A percentile compares a stretch with the other conserved stretches of the same genome.
Conservation (phyloP, 768 basidiomycete species). For the Panaeolus papilionaceus region DNA sequence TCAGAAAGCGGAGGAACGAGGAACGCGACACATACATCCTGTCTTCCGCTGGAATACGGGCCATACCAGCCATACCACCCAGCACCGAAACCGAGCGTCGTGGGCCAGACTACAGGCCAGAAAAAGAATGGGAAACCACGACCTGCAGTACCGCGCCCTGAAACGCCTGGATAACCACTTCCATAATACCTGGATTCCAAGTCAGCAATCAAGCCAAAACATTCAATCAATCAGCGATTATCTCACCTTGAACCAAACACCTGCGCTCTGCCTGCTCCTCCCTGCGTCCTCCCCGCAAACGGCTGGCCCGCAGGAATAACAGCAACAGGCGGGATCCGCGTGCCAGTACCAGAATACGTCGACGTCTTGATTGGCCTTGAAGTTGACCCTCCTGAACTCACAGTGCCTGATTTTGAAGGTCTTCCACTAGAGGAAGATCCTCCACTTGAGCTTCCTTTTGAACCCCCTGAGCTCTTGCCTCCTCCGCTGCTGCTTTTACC, state of each 20-base stretch:
- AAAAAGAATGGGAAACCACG: slow-evolving; percentile 68
- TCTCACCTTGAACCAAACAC: slow-evolving; percentile 52
- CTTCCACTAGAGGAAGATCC: slow-evolving; percentile 4
- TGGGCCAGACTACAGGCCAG: slow-evolving; percentile 65
- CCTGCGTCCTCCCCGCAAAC: slow-evolving; percentile 54
- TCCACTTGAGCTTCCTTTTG: slow-evolving; percentile 16
- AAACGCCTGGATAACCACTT: slow-evolving; percentile 64
- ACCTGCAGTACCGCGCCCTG: slow-evolving; percentile 50
- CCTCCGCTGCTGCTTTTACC: slow-evolving; percentile 23
- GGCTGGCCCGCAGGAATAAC: slow-evolving; percentile 50
- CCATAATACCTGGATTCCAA: slow-evolving; percentile 53
- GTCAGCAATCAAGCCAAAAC: slow-evolving; percentile 15
- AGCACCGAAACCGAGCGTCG: slow-evolving; percentile 28
- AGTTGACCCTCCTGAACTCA: slow-evolving; percentile 21
- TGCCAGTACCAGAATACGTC: slow-evolving; percentile 30
- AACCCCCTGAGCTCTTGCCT: slow-evolving; percentile 14
- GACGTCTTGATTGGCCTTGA: slow-evolving; percentile 12
- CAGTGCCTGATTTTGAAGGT: slow-evolving; percentile 29
- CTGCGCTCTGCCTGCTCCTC: slow-evolving; percentile 56
- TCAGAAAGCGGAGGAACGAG: background rate
- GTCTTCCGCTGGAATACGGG: slow-evolving; percentile 35
- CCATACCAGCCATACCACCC: slow-evolving; percentile 21
- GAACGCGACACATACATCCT: slow-evolving; percentile 35
- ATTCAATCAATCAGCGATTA: slow-evolving; percentile 23
- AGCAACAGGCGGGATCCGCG: slow-evolving; percentile 36